Conservation (phyloP, 495 filamentous ascomycete genomes). For the Penicillium soppii region DNA sequence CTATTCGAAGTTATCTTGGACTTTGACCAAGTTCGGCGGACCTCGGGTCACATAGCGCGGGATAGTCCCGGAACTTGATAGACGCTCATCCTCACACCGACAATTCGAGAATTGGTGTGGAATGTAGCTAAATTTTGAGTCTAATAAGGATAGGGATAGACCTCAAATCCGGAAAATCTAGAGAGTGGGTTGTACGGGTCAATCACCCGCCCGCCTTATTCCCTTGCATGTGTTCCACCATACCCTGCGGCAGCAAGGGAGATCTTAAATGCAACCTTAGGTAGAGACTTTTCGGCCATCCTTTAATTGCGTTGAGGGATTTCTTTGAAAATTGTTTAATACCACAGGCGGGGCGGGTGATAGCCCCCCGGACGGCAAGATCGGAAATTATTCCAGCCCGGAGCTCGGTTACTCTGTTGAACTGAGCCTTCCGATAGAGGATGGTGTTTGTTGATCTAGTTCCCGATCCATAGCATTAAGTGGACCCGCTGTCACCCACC, state of each 20-base stretch:
- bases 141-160: not conserved
- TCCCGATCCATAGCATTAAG: conserved; percentile 2
- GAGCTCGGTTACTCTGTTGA: conserved; percentile 8
- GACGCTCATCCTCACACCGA: not conserved
- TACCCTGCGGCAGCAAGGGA: too few species aligned
- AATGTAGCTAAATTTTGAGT: not conserved
- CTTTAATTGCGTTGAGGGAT: too few species aligned
- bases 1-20: not conserved
- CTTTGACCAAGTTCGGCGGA: not conserved
- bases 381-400: conserved; percentile 1
- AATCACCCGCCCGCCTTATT: not conserved
- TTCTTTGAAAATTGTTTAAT: not conserved
- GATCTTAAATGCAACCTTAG: too few species aligned
- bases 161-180: not conserved
- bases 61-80: not conserved
- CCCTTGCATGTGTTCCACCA: not conserved
- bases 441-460: conserved; percentile 3
- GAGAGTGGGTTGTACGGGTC: not conserved
- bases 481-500: not conserved
- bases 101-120: not conserved
- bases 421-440: conserved; percentile 5
- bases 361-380: not conserved
- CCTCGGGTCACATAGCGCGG: conserved; percentile 1
- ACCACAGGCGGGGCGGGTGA: not conserved
- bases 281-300: too few species aligned